Evolutionary conservation across 1,139 yeast species (phyloP), one percentile per base, ranked within the genome.

Genomic region (Suhomyces atakaporum): DNA sequence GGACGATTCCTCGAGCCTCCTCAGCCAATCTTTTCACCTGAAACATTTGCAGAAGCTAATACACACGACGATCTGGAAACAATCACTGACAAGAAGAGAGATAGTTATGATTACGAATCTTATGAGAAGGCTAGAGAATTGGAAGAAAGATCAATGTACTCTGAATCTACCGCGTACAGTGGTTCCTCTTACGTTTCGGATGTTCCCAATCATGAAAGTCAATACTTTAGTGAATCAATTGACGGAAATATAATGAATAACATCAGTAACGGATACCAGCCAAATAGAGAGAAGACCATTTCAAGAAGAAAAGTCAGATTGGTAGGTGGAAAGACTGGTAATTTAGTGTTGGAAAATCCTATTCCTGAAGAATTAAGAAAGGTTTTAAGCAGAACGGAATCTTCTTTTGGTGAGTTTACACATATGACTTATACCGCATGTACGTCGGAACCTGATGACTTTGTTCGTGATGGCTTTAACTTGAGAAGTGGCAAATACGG

Each of bases 391-490:
- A 73, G 89, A 50, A 75, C 92, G 16, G 95, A 88, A 49, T 81
- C 86, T 29, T 75, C 75, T 3, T 68, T 69, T 47, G 96, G 94
- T 35, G 98, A 92, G 59, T 92, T 87, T 56, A 82, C 92, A 10
- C 87, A 86, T 60, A 89, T 92, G 96, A 79, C 96, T 44, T 89
- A 90, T 59, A 86, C 96, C 0, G 97, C 97, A 0, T 87, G 95
- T 56, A 90, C 97, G 1, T 74, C 92, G 0, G 87, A 84, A 43
- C 96, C 97, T 1, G 92, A 88, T 58, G 81, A 83, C 27, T 92
- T 86, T 55, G 75, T 77, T n/a, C 70, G 67, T 5, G 79, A 78
- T 34, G 97, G 97, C 0, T 92, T 89, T 61, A 81, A 88, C 2
- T 66, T 92, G 36, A 77, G 97, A 51, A 86, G 95, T 15, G 83